Evolutionary conservation across 768 basidiomycete genomes (phyloP).

Genomic region (Russula brevipes): DNA sequence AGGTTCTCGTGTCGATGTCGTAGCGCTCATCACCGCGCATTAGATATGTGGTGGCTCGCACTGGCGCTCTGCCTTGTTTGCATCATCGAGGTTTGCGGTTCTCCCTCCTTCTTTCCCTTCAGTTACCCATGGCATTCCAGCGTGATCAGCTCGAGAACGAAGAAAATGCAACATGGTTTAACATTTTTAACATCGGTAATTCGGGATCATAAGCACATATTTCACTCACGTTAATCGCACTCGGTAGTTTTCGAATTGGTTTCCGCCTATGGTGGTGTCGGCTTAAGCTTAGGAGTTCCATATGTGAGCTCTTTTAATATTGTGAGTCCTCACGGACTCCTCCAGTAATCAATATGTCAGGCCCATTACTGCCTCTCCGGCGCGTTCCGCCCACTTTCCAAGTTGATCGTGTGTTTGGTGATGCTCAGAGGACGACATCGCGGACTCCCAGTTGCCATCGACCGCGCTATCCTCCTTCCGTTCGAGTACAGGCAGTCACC

Average conservation of each 20-base stretch:
- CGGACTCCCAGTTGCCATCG: constrained; percentile 81
- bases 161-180: constrained; percentile 64
- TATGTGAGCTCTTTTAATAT: constrained; percentile 43
- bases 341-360: constrained; percentile 37
- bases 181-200: constrained; percentile 70
- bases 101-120: background rate
- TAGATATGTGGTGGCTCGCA: constrained; percentile 96
- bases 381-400: constrained; percentile 72
- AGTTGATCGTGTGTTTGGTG: constrained; percentile 78
- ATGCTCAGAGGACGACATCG: constrained; percentile 95
- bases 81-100: constrained; percentile 73
- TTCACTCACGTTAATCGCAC: background rate
- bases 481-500: constrained; percentile 41
- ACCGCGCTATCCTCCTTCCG: constrained; percentile 80
- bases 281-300: constrained; percentile 85
- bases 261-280: constrained; percentile 85
- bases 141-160: constrained; percentile 52
- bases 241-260: constrained; percentile 75
- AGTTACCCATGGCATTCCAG: constrained; percentile 34
- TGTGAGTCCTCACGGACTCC: constrained; percentile 1
- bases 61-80: constrained; percentile 84
- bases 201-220: constrained; percentile 28
- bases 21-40: constrained; percentile 1
- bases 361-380: constrained; percentile 79
- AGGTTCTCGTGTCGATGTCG: background rate